Percentiles rank a stretch among this genome's conserved stretches.
These are phyloP conservation scores for Fusarium equiseti DNA, from an alignment of 2,329 filamentous ascomycete genomes.

Conservation along the genomic window DNA sequence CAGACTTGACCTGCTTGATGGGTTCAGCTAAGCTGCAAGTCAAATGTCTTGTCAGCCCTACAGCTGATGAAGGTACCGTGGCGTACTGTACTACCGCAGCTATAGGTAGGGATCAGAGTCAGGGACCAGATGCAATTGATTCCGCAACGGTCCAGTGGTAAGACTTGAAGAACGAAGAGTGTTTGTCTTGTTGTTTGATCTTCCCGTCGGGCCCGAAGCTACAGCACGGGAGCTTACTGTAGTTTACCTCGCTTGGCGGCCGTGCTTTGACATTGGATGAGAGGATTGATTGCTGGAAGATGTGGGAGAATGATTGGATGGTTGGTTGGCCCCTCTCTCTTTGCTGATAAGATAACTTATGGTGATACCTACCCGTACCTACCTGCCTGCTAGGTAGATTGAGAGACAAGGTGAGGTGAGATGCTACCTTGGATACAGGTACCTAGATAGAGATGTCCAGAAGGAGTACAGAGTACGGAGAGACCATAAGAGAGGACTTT, in stretches of 20 bases:
- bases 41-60: slow-evolving; percentile 31
- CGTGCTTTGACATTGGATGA: slow-evolving; percentile 15
- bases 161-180: not conserved
- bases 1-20: slow-evolving; percentile 12
- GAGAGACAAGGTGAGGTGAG: not conserved
- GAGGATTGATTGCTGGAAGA: slow-evolving; percentile 1
- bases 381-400: not conserved
- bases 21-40: slow-evolving; percentile 32
- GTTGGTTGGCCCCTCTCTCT: slow-evolving; percentile 9
- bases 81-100: slow-evolving; percentile 16
- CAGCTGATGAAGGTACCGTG: slow-evolving; percentile 1
- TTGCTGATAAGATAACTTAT: not conserved
- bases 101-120: slow-evolving; percentile 15
- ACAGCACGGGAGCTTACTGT: slow-evolving; percentile 9
- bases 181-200: slow-evolving; percentile 28
- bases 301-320: not conserved
- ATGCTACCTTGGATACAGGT: not conserved
- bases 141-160: slow-evolving; percentile 24
- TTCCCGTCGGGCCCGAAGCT: slow-evolving; percentile 34
- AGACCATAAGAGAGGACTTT: not conserved
- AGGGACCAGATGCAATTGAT: slow-evolving; percentile 12
- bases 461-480: not conserved
- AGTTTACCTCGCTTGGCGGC: slow-evolving; percentile 18
- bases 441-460: not conserved
- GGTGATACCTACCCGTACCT: not conserved